Conservation (phyloP, 208 protist species). For the Leptomonas seymouri region DNA sequence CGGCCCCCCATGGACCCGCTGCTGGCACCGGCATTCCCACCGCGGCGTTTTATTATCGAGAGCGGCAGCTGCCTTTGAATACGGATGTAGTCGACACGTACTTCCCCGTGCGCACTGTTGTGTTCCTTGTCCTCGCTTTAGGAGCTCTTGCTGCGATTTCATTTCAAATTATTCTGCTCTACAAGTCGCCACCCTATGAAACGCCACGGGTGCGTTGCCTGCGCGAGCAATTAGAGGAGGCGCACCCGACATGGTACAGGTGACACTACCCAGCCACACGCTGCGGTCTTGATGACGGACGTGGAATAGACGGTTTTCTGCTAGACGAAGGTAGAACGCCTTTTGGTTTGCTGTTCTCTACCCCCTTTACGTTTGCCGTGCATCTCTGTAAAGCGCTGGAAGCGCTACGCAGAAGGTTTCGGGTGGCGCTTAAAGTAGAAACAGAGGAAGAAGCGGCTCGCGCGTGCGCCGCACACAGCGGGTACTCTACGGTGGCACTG, state of each 20-base stretch:
- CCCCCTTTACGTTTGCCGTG: no score
- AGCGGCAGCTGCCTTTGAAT: slow-evolving; percentile 46
- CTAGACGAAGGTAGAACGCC: no score
- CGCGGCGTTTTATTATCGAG: slow-evolving; percentile 41
- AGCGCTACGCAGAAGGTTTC: no score
- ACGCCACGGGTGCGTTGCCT: slow-evolving; percentile 77
- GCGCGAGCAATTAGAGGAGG: slow-evolving; percentile 74
- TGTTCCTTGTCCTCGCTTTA: slow-evolving; percentile 53
- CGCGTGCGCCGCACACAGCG: no score
- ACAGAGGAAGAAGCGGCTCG: no score
- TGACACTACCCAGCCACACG: no score
- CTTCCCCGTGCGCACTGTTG: slow-evolving; percentile 60
- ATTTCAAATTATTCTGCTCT: slow-evolving; percentile 40
- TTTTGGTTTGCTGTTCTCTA: no score
- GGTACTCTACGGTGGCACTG: no score
- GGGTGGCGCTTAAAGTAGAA: no score
- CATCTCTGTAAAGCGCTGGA: no score
- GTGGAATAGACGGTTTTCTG: no score
- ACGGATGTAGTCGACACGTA: slow-evolving; percentile 63
- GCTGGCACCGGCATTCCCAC: slow-evolving; percentile 5
- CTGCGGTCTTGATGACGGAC: no score
- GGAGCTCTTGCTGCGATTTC: slow-evolving; percentile 47
- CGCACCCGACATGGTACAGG: slow-evolving; percentile 80
- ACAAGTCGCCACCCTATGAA: slow-evolving; percentile 58
- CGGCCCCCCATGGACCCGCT: slow-evolving; percentile 27